A percentile compares a stretch with the other conserved stretches of the same genome.
Evolutionary conservation across 257 asterid genomes (phyloP).

Genomic region (Catharanthus roseus): DNA sequence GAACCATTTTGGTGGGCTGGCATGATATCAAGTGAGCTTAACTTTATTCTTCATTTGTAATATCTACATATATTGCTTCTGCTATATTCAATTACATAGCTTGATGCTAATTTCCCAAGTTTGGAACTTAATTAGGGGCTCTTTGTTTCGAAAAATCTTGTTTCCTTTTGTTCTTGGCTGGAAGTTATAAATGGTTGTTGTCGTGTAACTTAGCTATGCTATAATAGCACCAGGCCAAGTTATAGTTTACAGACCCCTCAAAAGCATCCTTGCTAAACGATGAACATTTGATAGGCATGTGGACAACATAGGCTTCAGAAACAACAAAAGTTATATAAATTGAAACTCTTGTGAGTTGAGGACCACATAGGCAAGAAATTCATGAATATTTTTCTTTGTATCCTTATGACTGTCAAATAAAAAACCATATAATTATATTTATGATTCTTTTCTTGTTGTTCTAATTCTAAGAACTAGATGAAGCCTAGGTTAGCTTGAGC

Average conservation of each 20-base stretch:
- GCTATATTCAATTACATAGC: neutral
- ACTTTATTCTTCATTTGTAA: neutral
- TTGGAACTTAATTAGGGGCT: neutral
- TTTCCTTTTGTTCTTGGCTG: neutral
- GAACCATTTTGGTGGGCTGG: slow-evolving; percentile 98
- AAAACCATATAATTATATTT: neutral
- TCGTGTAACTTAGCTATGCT: neutral
- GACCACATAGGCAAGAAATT: neutral
- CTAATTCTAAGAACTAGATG: neutral
- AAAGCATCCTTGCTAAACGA: neutral
- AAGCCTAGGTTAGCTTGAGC: neutral
- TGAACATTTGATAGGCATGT: neutral
- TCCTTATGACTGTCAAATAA: neutral
- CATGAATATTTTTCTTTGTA: neutral
- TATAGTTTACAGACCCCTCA: neutral
- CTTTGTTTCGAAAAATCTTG: neutral
- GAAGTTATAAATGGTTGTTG: neutral
- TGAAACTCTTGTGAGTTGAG: neutral
- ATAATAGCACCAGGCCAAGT: neutral
- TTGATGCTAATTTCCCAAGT: neutral
- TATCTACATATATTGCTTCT: neutral
- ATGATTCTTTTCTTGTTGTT: neutral
- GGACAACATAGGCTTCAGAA: neutral
- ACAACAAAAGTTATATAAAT: neutral
- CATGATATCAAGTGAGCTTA: slow-evolving; percentile 69